Conservation (phyloP, 2,329 filamentous ascomycete species). For the Amauroascus verrucosus region DNA sequence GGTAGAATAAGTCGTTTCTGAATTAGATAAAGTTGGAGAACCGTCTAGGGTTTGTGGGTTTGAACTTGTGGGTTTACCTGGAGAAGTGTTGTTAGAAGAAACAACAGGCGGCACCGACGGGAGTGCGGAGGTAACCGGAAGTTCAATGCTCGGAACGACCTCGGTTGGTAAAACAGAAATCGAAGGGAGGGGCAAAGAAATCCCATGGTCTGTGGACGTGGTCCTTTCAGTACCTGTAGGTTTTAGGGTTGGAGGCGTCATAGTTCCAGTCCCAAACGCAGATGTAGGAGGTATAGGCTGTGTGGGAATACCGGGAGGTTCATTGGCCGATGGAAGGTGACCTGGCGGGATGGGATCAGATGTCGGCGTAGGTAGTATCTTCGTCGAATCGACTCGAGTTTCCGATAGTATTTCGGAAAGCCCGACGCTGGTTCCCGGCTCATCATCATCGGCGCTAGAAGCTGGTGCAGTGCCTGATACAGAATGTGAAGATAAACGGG, state of each 20-base stretch:
- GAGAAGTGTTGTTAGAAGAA: not conserved
- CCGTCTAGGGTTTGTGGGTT: not conserved
- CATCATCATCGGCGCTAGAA: not conserved
- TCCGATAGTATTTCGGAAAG: slow-evolving; percentile 9
- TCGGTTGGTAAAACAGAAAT: not conserved
- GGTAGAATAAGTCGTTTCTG: slow-evolving; percentile 8
- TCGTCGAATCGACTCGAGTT: not conserved
- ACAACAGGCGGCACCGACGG: not conserved
- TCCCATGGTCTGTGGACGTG: not conserved
- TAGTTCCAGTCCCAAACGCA: not conserved
- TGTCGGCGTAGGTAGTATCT: not conserved
- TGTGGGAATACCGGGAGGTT: not conserved
- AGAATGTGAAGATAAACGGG: not conserved
- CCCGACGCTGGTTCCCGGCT: slow-evolving; percentile 5
- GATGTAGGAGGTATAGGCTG: not conserved
- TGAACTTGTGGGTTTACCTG: not conserved
- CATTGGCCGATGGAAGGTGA: not conserved
- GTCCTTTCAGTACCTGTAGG: not conserved
- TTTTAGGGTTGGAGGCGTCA: not conserved
- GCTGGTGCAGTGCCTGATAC: not conserved
- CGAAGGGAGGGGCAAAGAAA: not conserved
- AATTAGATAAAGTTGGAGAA: not conserved
- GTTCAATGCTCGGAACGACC: not conserved
- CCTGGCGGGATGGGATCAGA: not conserved
- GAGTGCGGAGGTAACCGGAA: not conserved